Conservation (phyloP, 768 basidiomycete genomes). For the Epithele typhae region DNA sequence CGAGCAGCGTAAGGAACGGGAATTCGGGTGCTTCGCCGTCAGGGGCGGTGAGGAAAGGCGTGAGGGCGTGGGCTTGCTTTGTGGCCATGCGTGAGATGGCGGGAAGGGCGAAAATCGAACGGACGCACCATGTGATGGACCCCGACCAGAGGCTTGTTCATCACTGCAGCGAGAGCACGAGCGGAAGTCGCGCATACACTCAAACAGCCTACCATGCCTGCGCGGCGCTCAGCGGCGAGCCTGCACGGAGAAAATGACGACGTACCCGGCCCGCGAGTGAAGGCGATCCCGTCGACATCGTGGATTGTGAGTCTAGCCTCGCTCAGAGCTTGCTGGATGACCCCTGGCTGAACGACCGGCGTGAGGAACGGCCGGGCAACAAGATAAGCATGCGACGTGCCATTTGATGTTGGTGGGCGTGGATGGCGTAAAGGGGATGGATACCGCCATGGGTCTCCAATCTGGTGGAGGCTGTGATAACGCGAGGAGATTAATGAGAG, state of each 20-base stretch:
- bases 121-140: conserved; percentile 89
- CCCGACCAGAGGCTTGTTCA: conserved; percentile 77
- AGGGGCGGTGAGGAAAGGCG: conserved; percentile 65
- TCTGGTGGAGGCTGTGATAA: conserved; percentile 27
- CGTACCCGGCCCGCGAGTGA: conserved; percentile 80
- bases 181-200: conserved; percentile 77
- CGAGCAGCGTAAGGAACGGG: conserved; percentile 84
- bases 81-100: not conserved
- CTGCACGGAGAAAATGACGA: not conserved
- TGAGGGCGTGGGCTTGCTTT: conserved; percentile 93
- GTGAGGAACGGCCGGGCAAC: conserved; percentile 1
- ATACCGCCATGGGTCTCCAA: conserved; percentile 68
- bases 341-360: conserved; percentile 52
- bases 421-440: conserved; percentile 71
- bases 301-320: conserved; percentile 56
- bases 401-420: conserved; percentile 77
- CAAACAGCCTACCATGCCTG: conserved; percentile 79
- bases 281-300: conserved; percentile 84
- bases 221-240: not conserved
- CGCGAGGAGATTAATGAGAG: not conserved
- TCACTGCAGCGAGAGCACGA: conserved; percentile 77
- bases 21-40: conserved; percentile 45
- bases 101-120: not conserved
- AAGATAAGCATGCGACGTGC: conserved; percentile 30
- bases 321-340: conserved; percentile 60